A percentile compares a stretch with the other conserved stretches of the same genome.
phyloP scores from a whole-genome alignment of 2,329 filamentous ascomycete genomes.

The Pestalotiopsis sp. region DNA sequence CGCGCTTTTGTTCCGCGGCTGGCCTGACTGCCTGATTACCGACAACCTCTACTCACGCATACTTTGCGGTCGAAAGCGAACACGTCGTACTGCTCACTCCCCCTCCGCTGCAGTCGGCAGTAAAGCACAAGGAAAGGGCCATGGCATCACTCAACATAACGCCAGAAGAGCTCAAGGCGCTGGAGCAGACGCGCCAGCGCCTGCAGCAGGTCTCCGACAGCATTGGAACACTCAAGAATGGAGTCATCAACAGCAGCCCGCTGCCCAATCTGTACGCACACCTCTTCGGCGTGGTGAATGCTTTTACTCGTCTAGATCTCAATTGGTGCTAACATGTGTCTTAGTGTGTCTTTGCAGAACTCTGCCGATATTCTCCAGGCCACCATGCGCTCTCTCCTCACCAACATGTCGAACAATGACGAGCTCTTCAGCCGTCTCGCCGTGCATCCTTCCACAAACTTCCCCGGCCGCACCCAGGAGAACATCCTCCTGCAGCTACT shows the following conservation, averaged over 20 bases:
- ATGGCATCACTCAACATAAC: slow-evolving; percentile 51
- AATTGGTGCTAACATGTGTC: background rate
- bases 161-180: slow-evolving; percentile 65
- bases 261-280: slow-evolving; percentile 72
- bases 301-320: background rate
- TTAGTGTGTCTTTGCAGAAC: slow-evolving; percentile 72
- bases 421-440: slow-evolving; percentile 72
- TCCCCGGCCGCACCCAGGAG: slow-evolving; percentile 71
- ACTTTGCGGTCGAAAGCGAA: background rate
- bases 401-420: slow-evolving; percentile 66
- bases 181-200: slow-evolving; percentile 72
- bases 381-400: slow-evolving; percentile 69
- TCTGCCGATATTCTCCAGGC: slow-evolving; percentile 72
- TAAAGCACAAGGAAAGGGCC: slow-evolving; percentile 22
- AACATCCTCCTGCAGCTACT: slow-evolving; percentile 69
- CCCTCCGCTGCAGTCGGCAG: background rate
- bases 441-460: slow-evolving; percentile 77
- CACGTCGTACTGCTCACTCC: background rate
- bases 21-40: too few species aligned
- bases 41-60: too few species aligned
- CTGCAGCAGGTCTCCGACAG: slow-evolving; percentile 71
- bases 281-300: slow-evolving; percentile 21
- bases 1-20: too few species aligned
- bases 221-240: slow-evolving; percentile 64
- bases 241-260: slow-evolving; percentile 64